phyloP scores from a whole-genome alignment of 169 alveolate genomes.

The Plasmodium reichenowi region DNA sequence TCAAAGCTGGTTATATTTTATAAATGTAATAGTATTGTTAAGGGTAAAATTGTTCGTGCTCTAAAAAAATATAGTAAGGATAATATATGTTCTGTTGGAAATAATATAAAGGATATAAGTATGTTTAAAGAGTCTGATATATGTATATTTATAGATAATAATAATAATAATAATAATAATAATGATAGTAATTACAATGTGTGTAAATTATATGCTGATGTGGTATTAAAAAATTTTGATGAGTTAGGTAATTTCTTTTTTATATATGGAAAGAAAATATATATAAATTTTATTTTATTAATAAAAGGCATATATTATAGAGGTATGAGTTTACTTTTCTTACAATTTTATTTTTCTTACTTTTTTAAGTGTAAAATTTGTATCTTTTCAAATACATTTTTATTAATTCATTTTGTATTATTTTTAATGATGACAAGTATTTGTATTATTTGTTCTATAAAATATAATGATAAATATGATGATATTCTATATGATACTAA shows the following conservation, averaged over 20 bases:
- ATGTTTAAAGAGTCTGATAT: constrained; percentile 57
- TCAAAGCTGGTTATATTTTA: constrained; percentile 19
- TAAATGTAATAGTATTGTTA: constrained; percentile 24
- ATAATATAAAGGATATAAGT: constrained; percentile 32
- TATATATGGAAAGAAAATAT: constrained; percentile 33
- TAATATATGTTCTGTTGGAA: constrained; percentile 20
- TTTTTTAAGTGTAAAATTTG: constrained; percentile 21
- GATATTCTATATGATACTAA: not conserved
- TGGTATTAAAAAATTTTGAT: constrained; percentile 17
- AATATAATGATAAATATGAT: constrained; percentile 3
- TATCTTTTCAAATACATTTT: constrained; percentile 25
- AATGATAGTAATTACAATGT: not conserved
- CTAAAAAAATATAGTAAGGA: not conserved
- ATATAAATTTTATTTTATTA: constrained; percentile 19
- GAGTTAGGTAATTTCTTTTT: constrained; percentile 33
- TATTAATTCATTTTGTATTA: constrained; percentile 1
- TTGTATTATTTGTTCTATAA: not conserved
- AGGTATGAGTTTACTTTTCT: constrained; percentile 17
- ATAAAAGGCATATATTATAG: constrained; percentile 21
- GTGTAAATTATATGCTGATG: constrained; percentile 46
- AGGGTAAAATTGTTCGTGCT: constrained; percentile 23
- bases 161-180: not conserved
- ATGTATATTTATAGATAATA: constrained; percentile 15
- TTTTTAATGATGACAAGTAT: constrained; percentile 12
- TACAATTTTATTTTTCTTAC: constrained; percentile 55